Percentiles rank a stretch among this genome's conserved stretches.
phyloP scores from a whole-genome alignment of 2,329 filamentous ascomycete species.

The Pseudodiploospora longispora region DNA sequence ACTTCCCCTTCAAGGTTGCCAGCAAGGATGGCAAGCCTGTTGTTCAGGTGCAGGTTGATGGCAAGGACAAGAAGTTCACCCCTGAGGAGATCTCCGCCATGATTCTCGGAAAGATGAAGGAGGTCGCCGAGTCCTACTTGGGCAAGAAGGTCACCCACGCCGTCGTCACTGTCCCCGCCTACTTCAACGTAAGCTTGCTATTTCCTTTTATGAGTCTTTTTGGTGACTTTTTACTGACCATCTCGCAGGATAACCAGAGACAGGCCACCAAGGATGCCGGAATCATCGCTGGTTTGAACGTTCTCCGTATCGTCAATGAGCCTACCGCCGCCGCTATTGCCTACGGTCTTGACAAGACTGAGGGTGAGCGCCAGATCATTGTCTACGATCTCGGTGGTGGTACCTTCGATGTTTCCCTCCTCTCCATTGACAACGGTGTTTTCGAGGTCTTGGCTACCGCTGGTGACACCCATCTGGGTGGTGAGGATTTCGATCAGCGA shows the following conservation, averaged over 20 bases:
- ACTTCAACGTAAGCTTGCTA: conserved; percentile 63
- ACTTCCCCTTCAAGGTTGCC: conserved; percentile 94
- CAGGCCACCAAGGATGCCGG: conserved; percentile 96
- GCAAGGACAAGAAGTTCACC: conserved; percentile 62
- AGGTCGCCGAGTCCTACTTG: conserved; percentile 69
- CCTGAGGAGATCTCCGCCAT: conserved; percentile 76
- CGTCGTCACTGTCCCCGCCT: conserved; percentile 90
- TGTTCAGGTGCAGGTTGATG: conserved; percentile 65
- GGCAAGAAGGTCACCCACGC: conserved; percentile 79
- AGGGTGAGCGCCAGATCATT: conserved; percentile 78
- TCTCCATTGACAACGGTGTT: conserved; percentile 84
- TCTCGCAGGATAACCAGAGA: conserved; percentile 69
- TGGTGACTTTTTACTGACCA: conserved; percentile 13
- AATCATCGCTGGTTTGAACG: conserved; percentile 84
- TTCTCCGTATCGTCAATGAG: conserved; percentile 94
- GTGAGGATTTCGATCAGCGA: conserved; percentile 98
- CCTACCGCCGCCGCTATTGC: conserved; percentile 92
- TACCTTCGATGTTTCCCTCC: conserved; percentile 89
- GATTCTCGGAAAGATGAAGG: conserved; percentile 80
- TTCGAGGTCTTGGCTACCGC: conserved; percentile 93
- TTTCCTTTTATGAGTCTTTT: background rate
- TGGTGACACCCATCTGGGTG: conserved; percentile 95
- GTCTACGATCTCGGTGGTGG: conserved; percentile 92
- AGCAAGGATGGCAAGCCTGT: conserved; percentile 85
- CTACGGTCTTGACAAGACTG: conserved; percentile 84